phyloP scores from a whole-genome alignment of 2,329 filamentous ascomycete species.

The Fusarium lateritium region DNA sequence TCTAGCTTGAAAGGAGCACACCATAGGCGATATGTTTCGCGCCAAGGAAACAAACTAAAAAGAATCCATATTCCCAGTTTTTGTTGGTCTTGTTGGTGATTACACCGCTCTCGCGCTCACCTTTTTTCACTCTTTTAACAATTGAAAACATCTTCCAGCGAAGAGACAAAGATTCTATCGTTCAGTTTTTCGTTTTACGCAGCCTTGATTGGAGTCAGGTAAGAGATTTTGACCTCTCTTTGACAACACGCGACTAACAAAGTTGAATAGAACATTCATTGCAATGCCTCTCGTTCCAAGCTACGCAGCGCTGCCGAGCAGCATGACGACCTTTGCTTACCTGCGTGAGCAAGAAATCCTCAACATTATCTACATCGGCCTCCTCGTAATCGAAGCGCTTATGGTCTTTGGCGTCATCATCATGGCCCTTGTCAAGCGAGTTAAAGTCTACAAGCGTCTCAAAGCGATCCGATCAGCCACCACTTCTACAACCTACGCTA shows the following conservation, averaged over 20 bases:
- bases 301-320: constrained; percentile 36
- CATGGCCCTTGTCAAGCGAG: constrained; percentile 50
- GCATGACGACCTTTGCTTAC: constrained; percentile 44
- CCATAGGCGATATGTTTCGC: constrained; percentile 32
- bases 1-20: constrained; percentile 37
- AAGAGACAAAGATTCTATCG: background rate
- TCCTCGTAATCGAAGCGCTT: constrained; percentile 62
- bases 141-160: background rate
- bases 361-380: constrained; percentile 63
- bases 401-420: constrained; percentile 60
- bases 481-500: constrained; percentile 12
- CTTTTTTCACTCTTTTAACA: constrained; percentile 13
- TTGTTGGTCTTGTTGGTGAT: constrained; percentile 20
- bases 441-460: constrained; percentile 38
- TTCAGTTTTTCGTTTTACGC: constrained; percentile 4
- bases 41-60: constrained; percentile 43
- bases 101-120: constrained; percentile 34
- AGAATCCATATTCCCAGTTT: constrained; percentile 33
- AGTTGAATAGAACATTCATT: constrained; percentile 15
- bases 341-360: constrained; percentile 54
- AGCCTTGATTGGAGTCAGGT: constrained; percentile 11
- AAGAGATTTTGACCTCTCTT: background rate
- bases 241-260: constrained; percentile 11
- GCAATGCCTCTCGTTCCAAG: constrained; percentile 45
- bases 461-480: constrained; percentile 27